These are phyloP conservation scores for Penicillium sp. DNA, from an alignment of 2,329 filamentous ascomycete genomes.

Conservation along the genomic window DNA sequence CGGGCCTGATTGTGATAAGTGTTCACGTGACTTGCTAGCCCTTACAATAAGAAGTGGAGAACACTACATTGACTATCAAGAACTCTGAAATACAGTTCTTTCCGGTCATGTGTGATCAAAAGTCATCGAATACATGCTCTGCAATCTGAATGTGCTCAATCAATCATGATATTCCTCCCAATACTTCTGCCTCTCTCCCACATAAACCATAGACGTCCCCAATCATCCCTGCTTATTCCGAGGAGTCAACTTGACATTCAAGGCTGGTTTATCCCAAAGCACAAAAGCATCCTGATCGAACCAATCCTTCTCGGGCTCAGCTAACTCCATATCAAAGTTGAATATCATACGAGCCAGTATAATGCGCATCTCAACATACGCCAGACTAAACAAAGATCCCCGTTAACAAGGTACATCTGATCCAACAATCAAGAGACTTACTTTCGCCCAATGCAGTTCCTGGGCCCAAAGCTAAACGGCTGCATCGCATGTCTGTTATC, in stretches of 20 bases:
- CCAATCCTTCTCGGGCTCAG: constrained; percentile 19
- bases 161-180: no score
- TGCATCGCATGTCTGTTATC: constrained; percentile 55
- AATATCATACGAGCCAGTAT: constrained; percentile 26
- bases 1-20: constrained; percentile 24
- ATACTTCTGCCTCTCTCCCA: neutral
- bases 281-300: constrained; percentile 16
- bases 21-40: constrained; percentile 16
- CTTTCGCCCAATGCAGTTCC: constrained; percentile 54
- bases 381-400: constrained; percentile 14
- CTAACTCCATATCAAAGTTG: constrained; percentile 26
- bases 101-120: neutral
- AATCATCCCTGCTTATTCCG: neutral
- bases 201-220: neutral
- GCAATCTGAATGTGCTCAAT: neutral
- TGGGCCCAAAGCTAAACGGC: constrained; percentile 57
- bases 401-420: neutral
- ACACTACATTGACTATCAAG: neutral
- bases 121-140: neutral
- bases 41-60: neutral
- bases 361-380: constrained; percentile 27
- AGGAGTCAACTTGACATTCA: constrained; percentile 23
- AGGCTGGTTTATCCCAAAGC: constrained; percentile 18
- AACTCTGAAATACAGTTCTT: neutral
- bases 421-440: neutral